Base-by-base conservation (phyloP, 495 filamentous ascomycete species). In the Elaphomyces granulatus region DNA sequence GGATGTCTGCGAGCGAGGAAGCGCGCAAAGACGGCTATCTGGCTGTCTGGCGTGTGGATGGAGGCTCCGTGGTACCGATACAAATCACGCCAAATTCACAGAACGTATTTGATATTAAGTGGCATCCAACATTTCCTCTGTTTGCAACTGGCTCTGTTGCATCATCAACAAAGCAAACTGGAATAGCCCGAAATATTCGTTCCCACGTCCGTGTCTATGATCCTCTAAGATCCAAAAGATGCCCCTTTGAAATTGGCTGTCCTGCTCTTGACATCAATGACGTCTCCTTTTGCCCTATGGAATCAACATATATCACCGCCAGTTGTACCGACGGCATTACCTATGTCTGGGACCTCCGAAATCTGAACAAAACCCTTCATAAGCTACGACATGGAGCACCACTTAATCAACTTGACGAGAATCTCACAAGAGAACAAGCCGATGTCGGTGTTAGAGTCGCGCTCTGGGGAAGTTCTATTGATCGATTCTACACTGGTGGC, bases 231-330 rank as follows among this genome's bases (percentile, higher is more conserved):
- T 52, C 46, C 14, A 59, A 42, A 15, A 43, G 42, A 6, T 48
- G 45, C 26, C 37, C 41, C 2, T 45, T 55, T 33, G 67, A 68
- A 37, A 65, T 65, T 40, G 79, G 92, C 42, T 94, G 84, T 49
- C 63, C 72, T 14, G 88, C 90, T 0, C 46, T 71, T 0, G 90
- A 98, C 53, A 85, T 96, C 49, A 95, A 95, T 47, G 83, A 87
- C 47, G 66, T 95, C 3, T 75, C 77, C 3, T 68, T 63, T 38
- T 62, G 56, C 43, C 63, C 59, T 0, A 45, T 58, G 37, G 51
- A 64, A 37, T 36, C 69, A 32, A 64, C 69, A 18, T 80, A 87
- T 44, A 51, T 94, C 20, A 81, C 85, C 1, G 83, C 83, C 3
- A 81, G 82, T 8, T 90, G 85, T 49, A 98, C 90, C 0, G 75